phyloP scores from a whole-genome alignment of 2,329 filamentous ascomycete genomes.

The Chaetomiaceae sp. region DNA sequence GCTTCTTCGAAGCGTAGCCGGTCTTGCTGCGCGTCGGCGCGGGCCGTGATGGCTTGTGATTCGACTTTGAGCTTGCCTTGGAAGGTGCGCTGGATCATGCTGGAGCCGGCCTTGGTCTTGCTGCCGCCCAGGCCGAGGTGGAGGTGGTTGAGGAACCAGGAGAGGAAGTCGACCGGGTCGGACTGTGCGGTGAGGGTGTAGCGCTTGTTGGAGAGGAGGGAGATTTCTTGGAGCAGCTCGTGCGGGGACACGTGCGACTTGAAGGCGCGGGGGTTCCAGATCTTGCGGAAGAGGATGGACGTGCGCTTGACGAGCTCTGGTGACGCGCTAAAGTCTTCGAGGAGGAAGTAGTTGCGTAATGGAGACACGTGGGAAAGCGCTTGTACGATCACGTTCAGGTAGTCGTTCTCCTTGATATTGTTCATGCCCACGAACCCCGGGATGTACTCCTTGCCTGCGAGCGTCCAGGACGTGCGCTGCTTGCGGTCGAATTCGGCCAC shows the following conservation, averaged over 20 bases:
- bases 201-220: slow-evolving; percentile 81
- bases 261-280: slow-evolving; percentile 97
- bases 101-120: slow-evolving; percentile 75
- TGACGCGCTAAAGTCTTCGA: slow-evolving; percentile 67
- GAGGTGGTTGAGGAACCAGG: slow-evolving; percentile 95
- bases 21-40: slow-evolving; percentile 74
- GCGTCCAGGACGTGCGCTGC: slow-evolving; percentile 62
- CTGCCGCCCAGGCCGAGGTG: slow-evolving; percentile 87
- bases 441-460: slow-evolving; percentile 77
- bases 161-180: slow-evolving; percentile 92
- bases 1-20: slow-evolving; percentile 90
- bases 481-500: slow-evolving; percentile 71
- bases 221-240: slow-evolving; percentile 92
- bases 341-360: slow-evolving; percentile 83
- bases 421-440: slow-evolving; percentile 98
- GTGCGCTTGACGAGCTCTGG: slow-evolving; percentile 80
- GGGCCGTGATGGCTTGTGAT: slow-evolving; percentile 87
- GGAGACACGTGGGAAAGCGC: slow-evolving; percentile 84
- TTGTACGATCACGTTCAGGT: slow-evolving; percentile 92
- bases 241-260: slow-evolving; percentile 95
- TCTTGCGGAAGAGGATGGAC: slow-evolving; percentile 85
- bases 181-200: slow-evolving; percentile 88
- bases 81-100: slow-evolving; percentile 86
- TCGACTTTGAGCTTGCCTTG: slow-evolving; percentile 90
- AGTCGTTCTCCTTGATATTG: slow-evolving; percentile 99